Percentiles rank a stretch among this genome's conserved stretches.
These are phyloP conservation scores for Aspergillus udagawae DNA, from an alignment of 2,329 filamentous ascomycete species.

Conservation along the genomic window DNA sequence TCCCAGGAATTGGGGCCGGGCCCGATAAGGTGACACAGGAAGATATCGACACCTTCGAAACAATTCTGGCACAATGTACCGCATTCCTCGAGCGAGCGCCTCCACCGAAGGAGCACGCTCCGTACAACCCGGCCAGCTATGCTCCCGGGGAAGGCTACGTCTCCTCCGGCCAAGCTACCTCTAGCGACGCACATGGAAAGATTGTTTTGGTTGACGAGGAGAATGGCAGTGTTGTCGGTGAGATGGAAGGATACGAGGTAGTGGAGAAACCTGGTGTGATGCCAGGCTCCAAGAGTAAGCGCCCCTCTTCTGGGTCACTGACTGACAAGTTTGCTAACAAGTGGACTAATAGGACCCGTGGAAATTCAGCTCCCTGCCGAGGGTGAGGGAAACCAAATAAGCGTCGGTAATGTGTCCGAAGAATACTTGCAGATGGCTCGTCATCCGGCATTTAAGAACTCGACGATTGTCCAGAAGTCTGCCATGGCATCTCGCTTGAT, in stretches of 20 bases:
- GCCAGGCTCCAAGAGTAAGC: constrained; percentile 84
- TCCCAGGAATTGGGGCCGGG: constrained; percentile 68
- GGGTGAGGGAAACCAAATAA: constrained; percentile 45
- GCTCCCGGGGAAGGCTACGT: constrained; percentile 75
- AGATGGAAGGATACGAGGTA: constrained; percentile 78
- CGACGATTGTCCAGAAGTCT: constrained; percentile 79
- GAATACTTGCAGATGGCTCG: constrained; percentile 69
- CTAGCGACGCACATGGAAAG: constrained; percentile 56
- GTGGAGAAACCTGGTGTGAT: constrained; percentile 72
- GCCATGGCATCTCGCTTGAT: constrained; percentile 85
- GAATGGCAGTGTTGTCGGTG: constrained; percentile 90
- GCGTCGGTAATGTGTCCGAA: constrained; percentile 46
- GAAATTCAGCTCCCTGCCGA: constrained; percentile 46
- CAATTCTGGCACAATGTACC: constrained; percentile 95
- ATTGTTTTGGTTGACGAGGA: constrained; percentile 95
- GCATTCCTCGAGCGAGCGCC: constrained; percentile 84
- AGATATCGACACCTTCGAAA: constrained; percentile 94
- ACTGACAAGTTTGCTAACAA: constrained; percentile 1
- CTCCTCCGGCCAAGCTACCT: constrained; percentile 30
- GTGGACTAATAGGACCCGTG: constrained; percentile 40
- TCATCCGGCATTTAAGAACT: constrained; percentile 90
- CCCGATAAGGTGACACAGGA: constrained; percentile 68
- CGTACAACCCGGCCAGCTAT: constrained; percentile 79
- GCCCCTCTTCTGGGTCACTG: neutral
- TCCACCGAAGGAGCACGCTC: constrained; percentile 47